Percentiles rank a stretch among this genome's conserved stretches.
phyloP scores from a whole-genome alignment of 2,329 filamentous ascomycete species.

The Fusarium paranaense region DNA sequence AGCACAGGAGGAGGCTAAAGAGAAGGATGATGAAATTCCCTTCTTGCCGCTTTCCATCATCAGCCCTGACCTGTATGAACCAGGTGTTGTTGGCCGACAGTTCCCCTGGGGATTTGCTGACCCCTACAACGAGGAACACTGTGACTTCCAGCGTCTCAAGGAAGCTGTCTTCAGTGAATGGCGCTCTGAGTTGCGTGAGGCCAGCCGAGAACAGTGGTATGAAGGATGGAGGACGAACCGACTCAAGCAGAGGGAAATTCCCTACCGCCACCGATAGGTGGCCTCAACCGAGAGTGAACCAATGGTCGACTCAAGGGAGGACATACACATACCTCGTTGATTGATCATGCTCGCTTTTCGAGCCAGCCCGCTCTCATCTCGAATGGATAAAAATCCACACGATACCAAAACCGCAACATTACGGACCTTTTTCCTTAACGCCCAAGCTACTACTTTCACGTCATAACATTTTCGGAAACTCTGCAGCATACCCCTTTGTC shows the following conservation, averaged over 20 bases:
- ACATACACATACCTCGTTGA: neutral
- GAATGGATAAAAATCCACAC: conserved; percentile 28
- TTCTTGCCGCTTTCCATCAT: conserved; percentile 92
- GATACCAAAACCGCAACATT: conserved; percentile 31
- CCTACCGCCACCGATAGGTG: conserved; percentile 50
- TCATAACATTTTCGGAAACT: conserved; percentile 44
- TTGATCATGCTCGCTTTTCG: conserved; percentile 13
- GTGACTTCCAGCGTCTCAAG: conserved; percentile 91
- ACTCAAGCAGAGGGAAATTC: conserved; percentile 66
- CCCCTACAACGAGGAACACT: conserved; percentile 90
- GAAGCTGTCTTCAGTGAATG: conserved; percentile 94
- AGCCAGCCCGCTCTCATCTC: conserved; percentile 2
- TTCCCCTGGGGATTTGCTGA: conserved; percentile 99
- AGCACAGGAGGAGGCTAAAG: conserved; percentile 58
- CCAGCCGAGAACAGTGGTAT: conserved; percentile 93
- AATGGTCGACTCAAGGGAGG: conserved; percentile 14
- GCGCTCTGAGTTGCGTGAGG: conserved; percentile 89
- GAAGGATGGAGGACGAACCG: conserved; percentile 89
- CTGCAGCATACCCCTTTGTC: conserved; percentile 52
- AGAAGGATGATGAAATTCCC: conserved; percentile 69
- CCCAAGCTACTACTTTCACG: conserved; percentile 34
- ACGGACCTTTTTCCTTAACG: conserved; percentile 38
- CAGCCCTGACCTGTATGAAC: conserved; percentile 92
- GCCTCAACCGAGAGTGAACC: neutral
- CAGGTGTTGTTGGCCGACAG: conserved; percentile 80